phyloP scores from a whole-genome alignment of 78 protist genomes.

The Monocercomonoides exilis region DNA sequence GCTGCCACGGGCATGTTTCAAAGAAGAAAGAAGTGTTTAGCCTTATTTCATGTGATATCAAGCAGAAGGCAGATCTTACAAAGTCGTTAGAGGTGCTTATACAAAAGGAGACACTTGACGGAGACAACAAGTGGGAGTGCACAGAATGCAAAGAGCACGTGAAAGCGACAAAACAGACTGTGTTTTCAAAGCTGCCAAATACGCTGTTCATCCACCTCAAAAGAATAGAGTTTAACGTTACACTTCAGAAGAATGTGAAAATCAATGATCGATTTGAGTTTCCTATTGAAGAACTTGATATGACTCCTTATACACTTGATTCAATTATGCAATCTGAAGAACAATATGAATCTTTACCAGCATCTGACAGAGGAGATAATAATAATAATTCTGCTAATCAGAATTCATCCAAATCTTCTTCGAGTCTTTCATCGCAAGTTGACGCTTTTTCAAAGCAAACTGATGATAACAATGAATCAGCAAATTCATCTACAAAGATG shows the following conservation, averaged over 20 bases:
- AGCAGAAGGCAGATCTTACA: conserved; percentile 43
- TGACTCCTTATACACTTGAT: background rate
- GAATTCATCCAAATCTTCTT: too few species aligned
- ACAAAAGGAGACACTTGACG: conserved; percentile 71
- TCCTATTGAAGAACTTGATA: conserved; percentile 37
- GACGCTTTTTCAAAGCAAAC: too few species aligned
- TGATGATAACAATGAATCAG: background rate
- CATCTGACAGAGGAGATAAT: too few species aligned
- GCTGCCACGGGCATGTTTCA: background rate
- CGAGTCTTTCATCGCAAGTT: too few species aligned
- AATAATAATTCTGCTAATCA: too few species aligned
- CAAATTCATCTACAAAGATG: background rate
- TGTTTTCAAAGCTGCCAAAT: conserved; percentile 32
- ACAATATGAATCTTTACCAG: too few species aligned
- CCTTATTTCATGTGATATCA: conserved; percentile 55
- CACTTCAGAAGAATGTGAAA: conserved; percentile 37
- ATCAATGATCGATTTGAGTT: conserved; percentile 53
- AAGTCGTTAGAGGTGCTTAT: conserved; percentile 53
- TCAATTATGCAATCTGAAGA: background rate
- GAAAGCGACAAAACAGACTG: conserved; percentile 26
- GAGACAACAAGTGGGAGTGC: conserved; percentile 77
- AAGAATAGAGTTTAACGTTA: conserved; percentile 64
- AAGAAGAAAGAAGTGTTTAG: conserved; percentile 44
- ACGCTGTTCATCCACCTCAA: conserved; percentile 56
- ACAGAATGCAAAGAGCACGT: conserved; percentile 47